Evolutionary conservation across 176 grass and related monocot genomes (phyloP).

Genomic region (Alloteropsis semialata): DNA sequence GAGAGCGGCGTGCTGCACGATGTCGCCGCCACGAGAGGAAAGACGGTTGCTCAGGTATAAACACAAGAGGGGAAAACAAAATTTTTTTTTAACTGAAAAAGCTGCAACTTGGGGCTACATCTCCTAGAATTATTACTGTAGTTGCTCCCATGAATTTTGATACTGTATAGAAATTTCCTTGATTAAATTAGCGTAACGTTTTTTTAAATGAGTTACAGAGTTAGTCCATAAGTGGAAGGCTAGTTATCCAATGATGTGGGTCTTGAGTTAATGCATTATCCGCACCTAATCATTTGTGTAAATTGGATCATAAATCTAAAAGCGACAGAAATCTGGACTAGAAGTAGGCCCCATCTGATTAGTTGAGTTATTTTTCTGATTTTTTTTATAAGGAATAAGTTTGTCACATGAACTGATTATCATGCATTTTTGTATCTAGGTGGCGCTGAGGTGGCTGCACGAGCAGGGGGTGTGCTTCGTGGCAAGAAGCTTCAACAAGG

Average conservation of each 20-base stretch:
- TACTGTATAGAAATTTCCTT: background rate
- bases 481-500: slow-evolving; percentile 57
- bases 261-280: background rate
- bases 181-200: too few species aligned
- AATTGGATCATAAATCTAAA: too few species aligned
- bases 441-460: slow-evolving; percentile 64
- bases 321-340: too few species aligned
- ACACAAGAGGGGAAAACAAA: background rate
- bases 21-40: slow-evolving; percentile 45
- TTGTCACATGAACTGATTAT: background rate
- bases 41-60: slow-evolving; percentile 63
- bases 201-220: too few species aligned
- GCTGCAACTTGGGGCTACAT: background rate
- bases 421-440: slow-evolving; percentile 19
- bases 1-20: slow-evolving; percentile 42
- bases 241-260: too few species aligned
- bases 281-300: background rate
- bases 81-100: too few species aligned
- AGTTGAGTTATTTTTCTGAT: too few species aligned
- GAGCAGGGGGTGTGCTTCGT: slow-evolving; percentile 49
- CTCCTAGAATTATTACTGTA: background rate
- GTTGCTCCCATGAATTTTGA: too few species aligned
- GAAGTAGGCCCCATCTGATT: too few species aligned
- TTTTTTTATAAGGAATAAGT: background rate
- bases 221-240: too few species aligned